Base-by-base conservation (phyloP, 495 filamentous ascomycete species). In the Astrothelium subdiscretum region DNA sequence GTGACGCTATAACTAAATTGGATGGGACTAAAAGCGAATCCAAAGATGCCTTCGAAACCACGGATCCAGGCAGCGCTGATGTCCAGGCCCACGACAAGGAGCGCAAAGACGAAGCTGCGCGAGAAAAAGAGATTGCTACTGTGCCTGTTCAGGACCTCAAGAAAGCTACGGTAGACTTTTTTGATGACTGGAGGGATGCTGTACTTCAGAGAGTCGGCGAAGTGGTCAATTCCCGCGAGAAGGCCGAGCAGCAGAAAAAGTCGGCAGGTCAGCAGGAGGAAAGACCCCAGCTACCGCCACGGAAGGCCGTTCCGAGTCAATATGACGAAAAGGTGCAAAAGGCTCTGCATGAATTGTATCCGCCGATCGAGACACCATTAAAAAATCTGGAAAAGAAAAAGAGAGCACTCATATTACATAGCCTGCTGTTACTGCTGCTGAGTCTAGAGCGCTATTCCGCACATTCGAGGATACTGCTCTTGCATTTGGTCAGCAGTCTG, bases 141-240 rank as follows among this genome's bases (percentile, higher is more conserved):
- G 64, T 63, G n/a, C 67, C 71, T 20, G 63, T 70, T 31, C 71
- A 69, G 62, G 71, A 72, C 44, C 60, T 74, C 35, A 72, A 72
- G 76, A 79, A 59, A 68, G 77, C 31, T 57, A 73, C 73, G 1
- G 70, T 89, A 35, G 69, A 76, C 0, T 79, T 78, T 67, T 87
- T 86, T 67, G 85, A 88, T 59, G 78, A 82, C 38, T 90, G 87
- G 87, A 74, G 82, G 61, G 79, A 82, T 31, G 71, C 73, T 13
- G 81, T 89, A 1, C 73, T 88, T 31, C 71, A 81, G 31, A 78
- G 87, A 2, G 78, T 90, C 22, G 85, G 84, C 31, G 79, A 87
- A 67, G 80, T 84, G 8, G 80, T 89, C 40, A 87, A 88, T 64
- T 79, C 80, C 10, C 77, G 78, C 60, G 74, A 78, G 42, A 76